Conservation (phyloP, 441 rosid species). For the Adansonia grandidieri region DNA sequence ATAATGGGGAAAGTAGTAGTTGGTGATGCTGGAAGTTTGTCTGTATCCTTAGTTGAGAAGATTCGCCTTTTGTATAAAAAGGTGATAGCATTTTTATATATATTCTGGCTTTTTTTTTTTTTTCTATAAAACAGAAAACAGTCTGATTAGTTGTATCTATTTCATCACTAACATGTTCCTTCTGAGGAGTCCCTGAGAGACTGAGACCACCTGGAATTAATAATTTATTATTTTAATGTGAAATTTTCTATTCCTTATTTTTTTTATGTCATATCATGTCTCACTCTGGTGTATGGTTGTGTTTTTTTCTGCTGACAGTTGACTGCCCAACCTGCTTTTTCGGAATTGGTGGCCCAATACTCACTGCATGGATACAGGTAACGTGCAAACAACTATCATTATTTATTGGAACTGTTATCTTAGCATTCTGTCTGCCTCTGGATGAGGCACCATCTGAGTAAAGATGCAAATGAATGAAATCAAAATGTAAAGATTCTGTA, state of each 20-base stretch:
- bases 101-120: slow-evolving; percentile 13
- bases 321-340: slow-evolving; percentile 72
- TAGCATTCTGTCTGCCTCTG: slow-evolving; percentile 15
- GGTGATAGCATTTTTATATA: slow-evolving; percentile 46
- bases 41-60: slow-evolving; percentile 65
- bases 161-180: neutral
- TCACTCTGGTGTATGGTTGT: slow-evolving; percentile 30
- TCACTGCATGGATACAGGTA: slow-evolving; percentile 80
- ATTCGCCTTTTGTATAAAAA: slow-evolving; percentile 49
- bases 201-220: neutral
- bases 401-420: slow-evolving; percentile 22
- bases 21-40: slow-evolving; percentile 68
- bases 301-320: slow-evolving; percentile 54
- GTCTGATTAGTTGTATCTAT: neutral
- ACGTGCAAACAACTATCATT: slow-evolving; percentile 24
- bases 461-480: neutral
- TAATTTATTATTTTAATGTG: slow-evolving; percentile 12
- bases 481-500: neutral
- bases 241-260: neutral
- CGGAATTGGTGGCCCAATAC: slow-evolving; percentile 73
- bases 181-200: slow-evolving; percentile 8
- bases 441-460: slow-evolving; percentile 13
- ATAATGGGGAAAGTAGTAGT: slow-evolving; percentile 65
- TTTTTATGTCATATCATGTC: slow-evolving; percentile 24
- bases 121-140: neutral